Base-by-base conservation (phyloP, 768 basidiomycete genomes). In the Leccinum obscurum region DNA sequence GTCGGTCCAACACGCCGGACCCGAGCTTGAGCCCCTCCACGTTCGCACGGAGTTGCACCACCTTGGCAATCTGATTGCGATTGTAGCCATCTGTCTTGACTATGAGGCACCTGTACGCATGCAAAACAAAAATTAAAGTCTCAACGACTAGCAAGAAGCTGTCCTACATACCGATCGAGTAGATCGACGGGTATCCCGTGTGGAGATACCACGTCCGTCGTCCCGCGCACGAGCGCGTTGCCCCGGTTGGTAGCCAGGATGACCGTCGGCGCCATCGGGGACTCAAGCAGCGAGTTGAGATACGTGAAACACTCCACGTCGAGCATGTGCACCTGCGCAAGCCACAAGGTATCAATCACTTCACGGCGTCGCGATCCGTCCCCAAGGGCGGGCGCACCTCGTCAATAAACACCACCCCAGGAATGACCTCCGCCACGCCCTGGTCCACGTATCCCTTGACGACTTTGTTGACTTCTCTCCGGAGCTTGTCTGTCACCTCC, bases 301-400 rank as follows among this genome's bases (percentile, higher is more conserved):
- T 96, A 99, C 5, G 97, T 98, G 80, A 98, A 99, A 75, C 95
- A 98, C 74, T 99, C 97, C 68, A 98, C 95, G 74, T 99, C 97
- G 61, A 99, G 87, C 96, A 98, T 98, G 77, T 99, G 97, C 24
- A 98, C 96, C 95, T 97, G 68, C 17, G 37, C 2, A 14, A 17
- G 8, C 26, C 17, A 17, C 39, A 41, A 41, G 15, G 15, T 4
- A n/a, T 41, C 39, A 20, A 44, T 44, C 41, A 4, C 17, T 1
- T 20, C 41, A 20, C 41, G 41, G 39, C 10, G 41, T 20, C n/a
- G 4, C 9, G n/a, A 20, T n/a, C 41, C 41, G n/a, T 20, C 10
- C 41, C 4, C 9, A 10, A 9, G n/a, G 4, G n/a, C 4, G 4
- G n/a, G 41, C 83, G 60, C 66, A 97, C 96, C 85, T 99, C 97